Conservation (phyloP, 305 asterid species). For the Solanum hybrid region DNA sequence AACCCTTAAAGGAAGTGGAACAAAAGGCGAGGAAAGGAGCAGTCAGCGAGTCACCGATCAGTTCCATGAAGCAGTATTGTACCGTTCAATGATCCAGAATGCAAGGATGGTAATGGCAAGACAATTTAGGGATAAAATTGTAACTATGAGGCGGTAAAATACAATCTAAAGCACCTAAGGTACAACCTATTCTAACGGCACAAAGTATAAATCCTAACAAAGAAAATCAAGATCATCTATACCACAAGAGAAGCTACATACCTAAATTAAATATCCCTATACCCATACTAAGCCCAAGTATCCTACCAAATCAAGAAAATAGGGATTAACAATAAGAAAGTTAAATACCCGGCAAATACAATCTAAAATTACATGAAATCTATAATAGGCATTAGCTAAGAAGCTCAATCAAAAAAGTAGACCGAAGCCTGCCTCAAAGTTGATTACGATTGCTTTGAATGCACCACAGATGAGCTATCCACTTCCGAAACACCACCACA, state of each 20-base stretch:
- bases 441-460: no score
- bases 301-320: background rate
- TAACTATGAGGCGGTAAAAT: background rate
- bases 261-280: background rate
- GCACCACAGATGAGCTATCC: no score
- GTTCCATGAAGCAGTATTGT: no score
- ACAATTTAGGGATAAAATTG: background rate
- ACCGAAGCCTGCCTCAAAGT: background rate
- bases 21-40: no score
- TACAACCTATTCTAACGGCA: background rate
- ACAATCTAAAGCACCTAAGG: background rate
- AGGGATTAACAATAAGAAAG: background rate
- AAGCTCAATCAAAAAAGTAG: background rate
- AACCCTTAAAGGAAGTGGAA: no score
- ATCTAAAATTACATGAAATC: background rate
- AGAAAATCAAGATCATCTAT: background rate
- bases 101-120: no score
- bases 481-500: no score
- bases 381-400: background rate
- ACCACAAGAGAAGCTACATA: background rate
- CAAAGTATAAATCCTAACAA: background rate
- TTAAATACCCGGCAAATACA: no score
- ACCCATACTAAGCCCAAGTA: background rate
- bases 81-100: no score
- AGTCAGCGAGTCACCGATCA: no score